Conservation (phyloP, 805 yeast species). For the Pichia gijzeniarum region DNA sequence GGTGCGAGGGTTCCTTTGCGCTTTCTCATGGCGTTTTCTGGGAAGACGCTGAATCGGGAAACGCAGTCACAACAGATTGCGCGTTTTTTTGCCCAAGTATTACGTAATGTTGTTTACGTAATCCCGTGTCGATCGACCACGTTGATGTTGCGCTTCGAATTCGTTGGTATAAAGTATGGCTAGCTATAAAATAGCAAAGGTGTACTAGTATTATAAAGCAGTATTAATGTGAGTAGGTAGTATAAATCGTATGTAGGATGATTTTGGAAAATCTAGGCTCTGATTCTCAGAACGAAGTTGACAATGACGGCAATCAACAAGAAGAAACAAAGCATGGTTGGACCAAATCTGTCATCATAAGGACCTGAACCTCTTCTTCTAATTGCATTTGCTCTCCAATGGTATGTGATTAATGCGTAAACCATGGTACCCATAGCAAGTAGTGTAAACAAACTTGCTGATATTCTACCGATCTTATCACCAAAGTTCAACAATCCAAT, state of each 20-base stretch:
- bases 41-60: not conserved
- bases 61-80: conserved; percentile 3
- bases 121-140: too few species aligned
- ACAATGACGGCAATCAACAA: conserved; percentile 88
- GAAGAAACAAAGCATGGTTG: conserved; percentile 94
- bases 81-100: too few species aligned
- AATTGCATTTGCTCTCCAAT: conserved; percentile 99
- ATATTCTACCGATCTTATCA: conserved; percentile 84
- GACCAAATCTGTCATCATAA: conserved; percentile 98
- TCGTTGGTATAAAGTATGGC: too few species aligned
- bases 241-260: not conserved
- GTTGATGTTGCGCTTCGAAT: too few species aligned
- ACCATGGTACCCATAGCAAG: conserved; percentile 98
- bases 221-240: too few species aligned
- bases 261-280: conserved; percentile 34
- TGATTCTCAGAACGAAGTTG: conserved; percentile 80
- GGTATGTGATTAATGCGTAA: conserved; percentile 91
- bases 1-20: conserved; percentile 2
- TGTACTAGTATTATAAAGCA: too few species aligned
- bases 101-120: too few species aligned
- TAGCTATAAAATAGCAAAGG: too few species aligned
- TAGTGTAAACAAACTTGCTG: conserved; percentile 90
- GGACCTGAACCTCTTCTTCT: conserved; percentile 98
- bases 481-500: conserved; percentile 96
- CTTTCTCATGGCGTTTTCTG: too few species aligned